Evolutionary conservation across 202 grass and related monocot species (phyloP).

Genomic region (Cymbopogon flexuosus): DNA sequence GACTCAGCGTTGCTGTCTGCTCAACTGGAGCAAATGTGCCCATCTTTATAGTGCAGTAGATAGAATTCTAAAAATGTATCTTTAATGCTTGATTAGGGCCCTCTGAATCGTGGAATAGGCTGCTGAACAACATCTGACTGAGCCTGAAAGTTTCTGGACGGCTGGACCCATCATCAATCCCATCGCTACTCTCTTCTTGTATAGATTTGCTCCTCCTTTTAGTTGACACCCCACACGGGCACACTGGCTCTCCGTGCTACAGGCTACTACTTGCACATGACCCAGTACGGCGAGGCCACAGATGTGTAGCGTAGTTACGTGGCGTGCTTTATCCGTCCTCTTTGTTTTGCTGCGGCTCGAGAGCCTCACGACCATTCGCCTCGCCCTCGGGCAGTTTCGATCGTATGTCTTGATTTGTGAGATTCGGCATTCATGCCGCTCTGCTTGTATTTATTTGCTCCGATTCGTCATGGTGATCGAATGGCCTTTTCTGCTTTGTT

Average conservation of each 20-base stretch:
- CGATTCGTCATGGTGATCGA: background rate
- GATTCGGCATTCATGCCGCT: background rate
- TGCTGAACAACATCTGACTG: background rate
- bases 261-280: slow-evolving; percentile 13
- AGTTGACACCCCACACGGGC: background rate
- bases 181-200: background rate
- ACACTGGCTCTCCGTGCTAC: background rate
- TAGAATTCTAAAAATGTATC: too few relatives aligned
- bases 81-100: background rate
- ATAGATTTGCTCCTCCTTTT: background rate
- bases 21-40: background rate
- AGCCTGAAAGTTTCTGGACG: slow-evolving; percentile 16
- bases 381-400: background rate
- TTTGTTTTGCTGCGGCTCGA: background rate
- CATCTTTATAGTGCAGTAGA: too few relatives aligned
- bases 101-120: background rate
- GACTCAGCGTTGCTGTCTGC: background rate
- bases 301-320: background rate
- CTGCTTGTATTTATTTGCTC: background rate
- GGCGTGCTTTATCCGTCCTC: background rate
- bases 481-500: slow-evolving; percentile 9
- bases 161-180: background rate
- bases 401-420: background rate
- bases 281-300: slow-evolving; percentile 6
- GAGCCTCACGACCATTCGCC: background rate